Conservation (phyloP, 345 rosid species). For the Stellera chamaejasme region DNA sequence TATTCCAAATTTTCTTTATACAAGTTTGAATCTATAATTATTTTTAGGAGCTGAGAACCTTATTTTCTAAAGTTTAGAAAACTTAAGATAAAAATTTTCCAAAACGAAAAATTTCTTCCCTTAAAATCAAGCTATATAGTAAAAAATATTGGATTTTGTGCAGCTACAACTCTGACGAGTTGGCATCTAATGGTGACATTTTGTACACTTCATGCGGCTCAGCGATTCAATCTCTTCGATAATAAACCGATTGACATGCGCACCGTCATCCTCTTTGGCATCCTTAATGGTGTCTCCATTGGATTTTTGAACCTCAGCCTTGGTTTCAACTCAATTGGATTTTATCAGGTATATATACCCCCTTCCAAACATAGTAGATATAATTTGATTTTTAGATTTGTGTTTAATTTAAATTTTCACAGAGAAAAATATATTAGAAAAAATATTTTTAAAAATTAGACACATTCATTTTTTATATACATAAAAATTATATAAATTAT, state of each 20-base stretch:
- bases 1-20: background rate
- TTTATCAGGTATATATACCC: conserved; percentile 58
- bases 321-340: conserved; percentile 96
- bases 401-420: no score
- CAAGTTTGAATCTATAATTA: background rate
- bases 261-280: conserved; percentile 88
- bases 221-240: conserved; percentile 72
- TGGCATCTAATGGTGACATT: conserved; percentile 97
- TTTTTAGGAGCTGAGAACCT: no score
- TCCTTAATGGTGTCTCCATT: conserved; percentile 91
- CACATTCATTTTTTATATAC: no score
- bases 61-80: no score
- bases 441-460: no score
- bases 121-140: no score
- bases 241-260: conserved; percentile 71
- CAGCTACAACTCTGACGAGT: conserved; percentile 93
- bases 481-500: no score
- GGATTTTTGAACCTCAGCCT: conserved; percentile 94
- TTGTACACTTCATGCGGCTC: conserved; percentile 84
- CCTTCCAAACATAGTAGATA: background rate
- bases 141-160: background rate
- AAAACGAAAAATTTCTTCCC: no score
- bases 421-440: no score
- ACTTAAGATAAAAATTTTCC: no score
- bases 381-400: no score